Evolutionary conservation across 2,329 filamentous ascomycete species (phyloP).

Genomic region (Fusarium metavorans): DNA sequence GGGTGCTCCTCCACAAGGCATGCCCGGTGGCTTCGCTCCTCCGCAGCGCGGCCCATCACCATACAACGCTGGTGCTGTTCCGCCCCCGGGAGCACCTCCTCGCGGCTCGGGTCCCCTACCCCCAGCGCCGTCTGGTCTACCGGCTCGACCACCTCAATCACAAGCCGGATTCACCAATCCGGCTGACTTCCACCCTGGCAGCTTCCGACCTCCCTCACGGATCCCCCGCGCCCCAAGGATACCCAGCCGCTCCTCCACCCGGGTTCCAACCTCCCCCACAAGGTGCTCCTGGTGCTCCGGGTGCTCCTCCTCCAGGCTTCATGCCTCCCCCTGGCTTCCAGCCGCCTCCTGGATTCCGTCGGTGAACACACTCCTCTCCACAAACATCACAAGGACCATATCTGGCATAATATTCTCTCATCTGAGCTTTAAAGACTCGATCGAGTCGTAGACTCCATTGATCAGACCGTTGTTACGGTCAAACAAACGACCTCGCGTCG

Average conservation of each 20-base stretch:
- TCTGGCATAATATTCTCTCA: slow-evolving; percentile 19
- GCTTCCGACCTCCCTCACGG: slow-evolving; percentile 55
- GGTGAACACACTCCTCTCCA: slow-evolving; percentile 41
- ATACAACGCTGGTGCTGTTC: slow-evolving; percentile 46
- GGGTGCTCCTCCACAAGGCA: slow-evolving; percentile 49
- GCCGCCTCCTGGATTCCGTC: slow-evolving; percentile 59
- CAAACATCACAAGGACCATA: slow-evolving; percentile 20
- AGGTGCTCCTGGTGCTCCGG: slow-evolving; percentile 47
- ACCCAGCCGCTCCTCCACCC: slow-evolving; percentile 54
- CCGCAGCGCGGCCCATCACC: slow-evolving; percentile 51
- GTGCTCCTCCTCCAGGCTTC: slow-evolving; percentile 56
- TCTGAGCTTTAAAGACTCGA: slow-evolving; percentile 31
- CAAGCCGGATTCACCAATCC: slow-evolving; percentile 60
- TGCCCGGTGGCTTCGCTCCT: slow-evolving; percentile 54
- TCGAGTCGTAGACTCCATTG: slow-evolving; percentile 27
- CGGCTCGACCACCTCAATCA: slow-evolving; percentile 62
- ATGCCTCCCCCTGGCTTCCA: slow-evolving; percentile 59
- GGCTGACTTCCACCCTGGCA: slow-evolving; percentile 61
- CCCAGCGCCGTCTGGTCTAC: slow-evolving; percentile 62
- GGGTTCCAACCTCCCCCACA: slow-evolving; percentile 55
- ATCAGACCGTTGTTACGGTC: slow-evolving; percentile 26
- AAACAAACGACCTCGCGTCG: slow-evolving; percentile 26
- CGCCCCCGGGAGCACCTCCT: slow-evolving; percentile 43
- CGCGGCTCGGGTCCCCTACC: slow-evolving; percentile 56
- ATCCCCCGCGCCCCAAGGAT: slow-evolving; percentile 53